Evolutionary conservation across 257 asterid genomes (phyloP).

Genomic region (Nicotiana attenuata): DNA sequence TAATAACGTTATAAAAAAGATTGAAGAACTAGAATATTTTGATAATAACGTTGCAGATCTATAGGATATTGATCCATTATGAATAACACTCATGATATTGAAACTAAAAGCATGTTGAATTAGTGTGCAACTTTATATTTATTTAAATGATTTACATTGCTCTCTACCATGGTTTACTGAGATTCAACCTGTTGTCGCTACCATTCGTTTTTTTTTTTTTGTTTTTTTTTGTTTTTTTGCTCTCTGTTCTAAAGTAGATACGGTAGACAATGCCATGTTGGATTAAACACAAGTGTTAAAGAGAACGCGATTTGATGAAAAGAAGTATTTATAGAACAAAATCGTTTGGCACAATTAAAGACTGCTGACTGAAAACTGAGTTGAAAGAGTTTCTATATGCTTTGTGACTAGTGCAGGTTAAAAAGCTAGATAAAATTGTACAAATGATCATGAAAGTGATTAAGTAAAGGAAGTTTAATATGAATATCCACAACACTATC

Average conservation of each 20-base stretch:
- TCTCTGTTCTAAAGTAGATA: too few relatives aligned
- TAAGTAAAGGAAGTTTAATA: background rate
- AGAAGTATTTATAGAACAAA: background rate
- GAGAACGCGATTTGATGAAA: background rate
- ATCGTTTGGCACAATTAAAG: background rate
- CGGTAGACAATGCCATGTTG: too few relatives aligned
- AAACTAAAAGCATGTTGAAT: too few relatives aligned
- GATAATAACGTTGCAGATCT: background rate
- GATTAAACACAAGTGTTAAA: too few relatives aligned
- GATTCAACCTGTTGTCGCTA: too few relatives aligned
- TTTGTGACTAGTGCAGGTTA: background rate
- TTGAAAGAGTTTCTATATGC: background rate
- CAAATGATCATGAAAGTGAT: background rate
- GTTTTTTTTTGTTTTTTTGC: too few relatives aligned
- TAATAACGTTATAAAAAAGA: background rate
- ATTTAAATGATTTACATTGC: too few relatives aligned
- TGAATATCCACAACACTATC: constrained; percentile 7
- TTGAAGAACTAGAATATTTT: background rate
- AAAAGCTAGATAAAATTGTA: background rate
- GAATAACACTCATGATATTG: too few relatives aligned
- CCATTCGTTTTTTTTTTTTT: too few relatives aligned
- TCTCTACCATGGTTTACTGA: too few relatives aligned
- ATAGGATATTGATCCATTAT: background rate
- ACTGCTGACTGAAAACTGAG: background rate
- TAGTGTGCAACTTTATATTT: too few relatives aligned